Percentiles rank a stretch among this genome's conserved stretches.
Conservation (phyloP, 2,329 filamentous ascomycete species). For the Helotiales sp. region DNA sequence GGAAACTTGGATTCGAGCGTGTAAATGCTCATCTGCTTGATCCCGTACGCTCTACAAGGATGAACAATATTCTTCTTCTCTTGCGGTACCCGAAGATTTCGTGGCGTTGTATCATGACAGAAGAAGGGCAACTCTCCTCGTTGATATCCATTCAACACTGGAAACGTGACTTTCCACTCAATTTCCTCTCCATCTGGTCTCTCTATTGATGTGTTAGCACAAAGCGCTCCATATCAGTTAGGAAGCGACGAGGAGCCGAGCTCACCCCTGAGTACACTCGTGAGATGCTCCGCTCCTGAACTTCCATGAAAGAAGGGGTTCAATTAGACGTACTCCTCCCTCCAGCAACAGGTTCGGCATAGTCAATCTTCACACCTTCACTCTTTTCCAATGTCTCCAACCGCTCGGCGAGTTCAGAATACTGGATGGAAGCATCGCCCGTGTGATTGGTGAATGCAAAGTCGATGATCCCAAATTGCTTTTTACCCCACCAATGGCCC, state of each 20-base stretch:
- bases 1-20: conserved; percentile 30
- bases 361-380: conserved; percentile 40
- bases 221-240: no score
- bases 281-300: no score
- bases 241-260: no score
- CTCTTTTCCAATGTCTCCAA: conserved; percentile 10
- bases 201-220: no score
- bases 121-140: conserved; percentile 62
- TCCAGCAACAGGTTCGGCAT: conserved; percentile 50
- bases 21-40: conserved; percentile 45
- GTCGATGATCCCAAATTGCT: conserved; percentile 56
- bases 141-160: conserved; percentile 31
- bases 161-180: conserved; percentile 58
- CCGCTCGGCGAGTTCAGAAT: conserved; percentile 12
- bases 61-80: conserved; percentile 44
- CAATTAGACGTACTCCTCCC: no score
- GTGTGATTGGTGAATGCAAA: conserved; percentile 55
- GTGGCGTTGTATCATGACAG: conserved; percentile 61
- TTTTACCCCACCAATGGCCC: conserved; percentile 59
- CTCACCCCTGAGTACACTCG: no score
- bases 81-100: conserved; percentile 55
- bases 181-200: conserved; percentile 56
- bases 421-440: conserved; percentile 39
- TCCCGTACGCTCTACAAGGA: conserved; percentile 50
- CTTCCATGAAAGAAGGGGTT: no score